Conservation (phyloP, 768 basidiomycete genomes). For the Leccinum aurantiacum region DNA sequence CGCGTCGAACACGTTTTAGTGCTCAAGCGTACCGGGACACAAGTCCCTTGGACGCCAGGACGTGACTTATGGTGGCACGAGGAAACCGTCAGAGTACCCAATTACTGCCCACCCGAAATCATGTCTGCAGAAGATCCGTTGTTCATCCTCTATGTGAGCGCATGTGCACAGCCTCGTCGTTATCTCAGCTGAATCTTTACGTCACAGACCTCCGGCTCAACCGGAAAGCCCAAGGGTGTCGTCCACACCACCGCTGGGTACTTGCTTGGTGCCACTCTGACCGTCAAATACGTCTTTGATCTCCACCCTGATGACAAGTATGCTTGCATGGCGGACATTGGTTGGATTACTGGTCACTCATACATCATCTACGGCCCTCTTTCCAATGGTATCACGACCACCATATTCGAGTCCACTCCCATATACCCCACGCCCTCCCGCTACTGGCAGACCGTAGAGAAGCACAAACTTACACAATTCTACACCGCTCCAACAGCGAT, state of each 20-base stretch:
- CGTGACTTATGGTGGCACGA: slow-evolving; percentile 98
- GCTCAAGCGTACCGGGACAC: slow-evolving; percentile 80
- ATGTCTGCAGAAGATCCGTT: slow-evolving; percentile 95
- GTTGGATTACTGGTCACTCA: slow-evolving; percentile 98
- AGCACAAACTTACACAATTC: slow-evolving; percentile 93
- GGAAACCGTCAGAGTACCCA: slow-evolving; percentile 78
- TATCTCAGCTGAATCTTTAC: slow-evolving; percentile 6
- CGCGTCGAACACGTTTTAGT: slow-evolving; percentile 89
- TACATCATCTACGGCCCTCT: slow-evolving; percentile 97
- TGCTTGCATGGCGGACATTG: slow-evolving; percentile 98
- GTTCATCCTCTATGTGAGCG: slow-evolving; percentile 95
- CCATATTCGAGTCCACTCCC: slow-evolving; percentile 94
- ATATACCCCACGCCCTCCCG: slow-evolving; percentile 94
- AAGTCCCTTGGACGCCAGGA: slow-evolving; percentile 77
- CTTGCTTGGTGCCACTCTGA: slow-evolving; percentile 86
- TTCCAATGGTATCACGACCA: slow-evolving; percentile 77
- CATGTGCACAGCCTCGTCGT: background rate
- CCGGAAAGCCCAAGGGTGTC: slow-evolving; percentile 96
- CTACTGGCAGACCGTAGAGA: slow-evolving; percentile 96
- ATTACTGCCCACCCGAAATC: slow-evolving; percentile 84
- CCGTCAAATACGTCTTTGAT: slow-evolving; percentile 97
- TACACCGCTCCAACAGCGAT: slow-evolving; percentile 96
- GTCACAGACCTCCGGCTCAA: slow-evolving; percentile 84
- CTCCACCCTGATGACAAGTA: slow-evolving; percentile 95
- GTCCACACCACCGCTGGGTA: slow-evolving; percentile 90